Evolutionary conservation across 1,284 basidiomycete species (phyloP).

Genomic region (Mycena sp.): DNA sequence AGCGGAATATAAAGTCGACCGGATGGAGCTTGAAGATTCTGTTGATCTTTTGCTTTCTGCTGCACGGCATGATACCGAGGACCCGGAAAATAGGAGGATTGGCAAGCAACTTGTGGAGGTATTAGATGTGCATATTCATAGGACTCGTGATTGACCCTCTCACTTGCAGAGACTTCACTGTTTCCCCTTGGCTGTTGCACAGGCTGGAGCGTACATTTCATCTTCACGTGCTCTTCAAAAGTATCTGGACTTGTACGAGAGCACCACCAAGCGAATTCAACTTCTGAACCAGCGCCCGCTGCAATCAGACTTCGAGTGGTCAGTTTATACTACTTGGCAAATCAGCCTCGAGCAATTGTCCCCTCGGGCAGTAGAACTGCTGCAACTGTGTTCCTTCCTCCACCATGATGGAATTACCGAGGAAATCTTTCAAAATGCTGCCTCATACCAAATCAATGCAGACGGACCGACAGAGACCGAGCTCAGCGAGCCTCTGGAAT

Average conservation of each 20-base stretch:
- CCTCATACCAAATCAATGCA: not conserved
- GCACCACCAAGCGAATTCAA: not conserved
- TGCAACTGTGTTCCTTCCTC: slow-evolving; percentile 6
- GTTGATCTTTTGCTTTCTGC: not conserved
- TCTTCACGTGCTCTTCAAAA: not conserved
- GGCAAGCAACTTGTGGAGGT: not conserved
- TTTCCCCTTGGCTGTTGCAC: slow-evolving; percentile 14
- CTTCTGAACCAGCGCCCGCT: not conserved
- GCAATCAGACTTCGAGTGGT: not conserved
- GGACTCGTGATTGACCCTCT: no score
- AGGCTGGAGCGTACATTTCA: slow-evolving; percentile 14
- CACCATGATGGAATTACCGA: slow-evolving; percentile 8
- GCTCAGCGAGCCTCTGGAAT: not conserved
- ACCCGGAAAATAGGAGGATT: not conserved
- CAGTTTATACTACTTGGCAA: slow-evolving; percentile 15
- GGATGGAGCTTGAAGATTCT: not conserved
- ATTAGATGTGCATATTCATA: not conserved
- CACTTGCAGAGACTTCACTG: slow-evolving; percentile 2
- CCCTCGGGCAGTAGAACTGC: not conserved
- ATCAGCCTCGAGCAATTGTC: slow-evolving; percentile 10
- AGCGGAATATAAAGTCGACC: not conserved
- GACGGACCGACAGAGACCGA: not conserved
- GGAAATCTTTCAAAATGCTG: slow-evolving; percentile 6
- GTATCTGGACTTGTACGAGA: not conserved
- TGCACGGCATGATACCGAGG: not conserved